phyloP scores from a whole-genome alignment of 805 yeast genomes.

The Candida succiphila region DNA sequence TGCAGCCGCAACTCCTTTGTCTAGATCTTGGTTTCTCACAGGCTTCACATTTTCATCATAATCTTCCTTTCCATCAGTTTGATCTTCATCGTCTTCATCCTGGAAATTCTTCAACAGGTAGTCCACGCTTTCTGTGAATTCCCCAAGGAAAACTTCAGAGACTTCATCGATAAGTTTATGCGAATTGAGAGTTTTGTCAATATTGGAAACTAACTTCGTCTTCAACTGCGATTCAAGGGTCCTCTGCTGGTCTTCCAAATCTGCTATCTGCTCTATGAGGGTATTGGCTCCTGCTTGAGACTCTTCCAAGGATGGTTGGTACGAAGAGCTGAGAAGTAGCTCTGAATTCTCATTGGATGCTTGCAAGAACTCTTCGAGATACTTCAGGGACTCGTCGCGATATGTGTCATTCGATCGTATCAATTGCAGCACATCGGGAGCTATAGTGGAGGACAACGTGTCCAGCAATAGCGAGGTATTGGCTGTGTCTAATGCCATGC shows the following conservation, averaged over 20 bases:
- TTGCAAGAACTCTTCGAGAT: constrained; percentile 27
- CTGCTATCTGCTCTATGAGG: constrained; percentile 64
- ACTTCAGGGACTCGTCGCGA: constrained; percentile 23
- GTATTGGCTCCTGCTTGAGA: constrained; percentile 21
- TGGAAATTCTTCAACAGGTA: constrained; percentile 19
- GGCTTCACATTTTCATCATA: background rate
- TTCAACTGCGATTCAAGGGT: constrained; percentile 35
- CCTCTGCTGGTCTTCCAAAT: constrained; percentile 48
- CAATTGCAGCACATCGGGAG: constrained; percentile 12
- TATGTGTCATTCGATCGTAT: constrained; percentile 24
- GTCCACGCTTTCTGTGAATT: constrained; percentile 21
- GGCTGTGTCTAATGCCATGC: background rate
- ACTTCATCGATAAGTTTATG: constrained; percentile 23
- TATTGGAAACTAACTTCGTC: constrained; percentile 24
- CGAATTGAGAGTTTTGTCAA: constrained; percentile 36
- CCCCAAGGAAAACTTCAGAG: constrained; percentile 22
- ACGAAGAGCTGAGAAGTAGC: constrained; percentile 13
- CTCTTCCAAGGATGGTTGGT: constrained; percentile 15
- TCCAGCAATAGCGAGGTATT: constrained; percentile 24
- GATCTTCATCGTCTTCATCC: constrained; percentile 14
- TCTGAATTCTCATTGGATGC: constrained; percentile 37
- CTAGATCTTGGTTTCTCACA: background rate
- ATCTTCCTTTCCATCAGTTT: constrained; percentile 2
- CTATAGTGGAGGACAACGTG: constrained; percentile 21
- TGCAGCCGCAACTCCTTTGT: constrained; percentile 6